Base-by-base conservation (phyloP, 768 basidiomycete genomes). In the Agaricus blazei region DNA sequence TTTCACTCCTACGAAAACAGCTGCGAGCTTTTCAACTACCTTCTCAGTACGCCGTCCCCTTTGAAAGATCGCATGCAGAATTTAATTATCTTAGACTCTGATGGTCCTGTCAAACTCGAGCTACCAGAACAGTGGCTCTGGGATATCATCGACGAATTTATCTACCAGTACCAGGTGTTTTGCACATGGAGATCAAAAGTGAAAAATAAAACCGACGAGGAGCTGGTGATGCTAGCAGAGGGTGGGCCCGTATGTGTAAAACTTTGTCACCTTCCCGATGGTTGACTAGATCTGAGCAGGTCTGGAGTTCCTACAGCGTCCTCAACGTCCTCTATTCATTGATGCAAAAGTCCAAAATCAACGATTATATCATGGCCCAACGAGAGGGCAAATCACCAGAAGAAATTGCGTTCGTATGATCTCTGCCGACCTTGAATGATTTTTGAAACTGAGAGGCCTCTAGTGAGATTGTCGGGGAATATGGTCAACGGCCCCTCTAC, bases 1-100 rank as follows among this genome's bases (percentile, higher is more conserved):
- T 96, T 98, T 79, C 93, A 97, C 68, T 95, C 94, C 0, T 96
- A 95, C 70, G 92, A 96, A 68, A 96, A 96, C 75, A 93, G 93
- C 72, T 98, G 96, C 81, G 93, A 96, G 69, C 75, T 98, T 61
- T 98, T 98, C 83, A 98, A 98, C 72, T 93, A 94, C 67, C 82
- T 99, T 36, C 84, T 98, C 60, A 98, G 93, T 93, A 63, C 56
- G 88, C 74, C 7, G 4, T 2, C 14, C 27, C 23, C 11, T 3
- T 26, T 19, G 14, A 3, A 24, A 14, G 36, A 27, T n/a, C n/a
- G 4, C 36, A 42, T 7, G 57, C 31, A 5, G 24, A 31, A 15
- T 29, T 57, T 15, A 47, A 44, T 52, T 14, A 34, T 54, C 51
- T 7, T 62, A 93, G 93, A 98, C 70, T 95, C 93, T 9, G 93